Conservation (phyloP, 768 basidiomycete genomes). For the Hygrophorus pudorinus region DNA sequence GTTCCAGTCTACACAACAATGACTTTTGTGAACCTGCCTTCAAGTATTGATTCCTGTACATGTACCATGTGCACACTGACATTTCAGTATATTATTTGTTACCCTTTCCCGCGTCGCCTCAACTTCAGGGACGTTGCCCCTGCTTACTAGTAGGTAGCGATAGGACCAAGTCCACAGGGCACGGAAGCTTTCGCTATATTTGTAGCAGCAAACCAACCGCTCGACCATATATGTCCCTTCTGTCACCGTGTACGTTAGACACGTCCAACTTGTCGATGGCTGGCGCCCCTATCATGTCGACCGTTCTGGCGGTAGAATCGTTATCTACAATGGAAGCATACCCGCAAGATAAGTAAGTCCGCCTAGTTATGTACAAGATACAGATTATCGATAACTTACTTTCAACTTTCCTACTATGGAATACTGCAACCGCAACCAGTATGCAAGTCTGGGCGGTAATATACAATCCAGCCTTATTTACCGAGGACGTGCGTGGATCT, state of each 20-base stretch:
- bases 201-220: too few relatives aligned
- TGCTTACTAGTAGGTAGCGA: too few relatives aligned
- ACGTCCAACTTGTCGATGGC: too few relatives aligned
- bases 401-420: too few relatives aligned
- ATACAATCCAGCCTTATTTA: slow-evolving; percentile 29
- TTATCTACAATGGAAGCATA: neutral
- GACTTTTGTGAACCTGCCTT: slow-evolving; percentile 13
- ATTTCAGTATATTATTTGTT: slow-evolving; percentile 4
- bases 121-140: too few relatives aligned
- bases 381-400: too few relatives aligned
- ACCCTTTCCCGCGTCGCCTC: too few relatives aligned
- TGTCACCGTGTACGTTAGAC: too few relatives aligned
- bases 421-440: neutral
- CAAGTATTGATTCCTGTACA: neutral
- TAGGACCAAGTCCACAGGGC: too few relatives aligned
- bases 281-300: neutral
- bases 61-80: neutral
- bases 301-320: neutral
- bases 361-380: too few relatives aligned
- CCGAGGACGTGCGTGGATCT: slow-evolving; percentile 28
- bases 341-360: neutral
- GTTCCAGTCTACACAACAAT: slow-evolving; percentile 56
- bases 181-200: too few relatives aligned
- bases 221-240: too few relatives aligned
- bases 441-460: slow-evolving; percentile 38